Conservation (phyloP, 805 yeast genomes). For the Teunomyces gatunensis region DNA sequence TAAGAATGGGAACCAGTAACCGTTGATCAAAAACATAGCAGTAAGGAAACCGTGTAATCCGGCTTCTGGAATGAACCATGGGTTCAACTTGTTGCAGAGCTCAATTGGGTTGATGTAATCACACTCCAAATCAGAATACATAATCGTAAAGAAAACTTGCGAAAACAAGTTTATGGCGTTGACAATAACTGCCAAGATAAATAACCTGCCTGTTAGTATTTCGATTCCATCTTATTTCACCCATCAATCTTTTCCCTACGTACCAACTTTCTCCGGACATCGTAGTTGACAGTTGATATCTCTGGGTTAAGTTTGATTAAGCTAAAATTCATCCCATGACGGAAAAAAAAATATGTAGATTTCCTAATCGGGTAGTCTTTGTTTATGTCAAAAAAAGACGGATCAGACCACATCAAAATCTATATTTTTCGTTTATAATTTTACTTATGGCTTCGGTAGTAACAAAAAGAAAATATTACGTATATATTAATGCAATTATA, state of each 20-base stretch:
- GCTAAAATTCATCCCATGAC: slow-evolving; percentile 1
- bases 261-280: slow-evolving; percentile 32
- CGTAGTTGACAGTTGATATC: slow-evolving; percentile 2
- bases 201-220: slow-evolving; percentile 41
- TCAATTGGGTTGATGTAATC: slow-evolving; percentile 98
- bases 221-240: not conserved
- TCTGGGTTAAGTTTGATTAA: not conserved
- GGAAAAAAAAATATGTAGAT: not conserved
- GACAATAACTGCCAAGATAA: slow-evolving; percentile 73
- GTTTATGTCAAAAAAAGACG: not conserved
- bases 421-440: not conserved
- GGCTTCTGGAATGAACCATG: slow-evolving; percentile 88
- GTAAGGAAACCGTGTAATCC: slow-evolving; percentile 73
- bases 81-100: slow-evolving; percentile 88
- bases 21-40: slow-evolving; percentile 70
- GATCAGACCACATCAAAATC: not conserved
- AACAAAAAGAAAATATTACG: too few relatives aligned
- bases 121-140: slow-evolving; percentile 92
- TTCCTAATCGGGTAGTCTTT: slow-evolving; percentile 3
- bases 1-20: slow-evolving; percentile 88
- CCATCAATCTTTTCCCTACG: slow-evolving; percentile 8
- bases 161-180: slow-evolving; percentile 86
- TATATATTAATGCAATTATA: not conserved
- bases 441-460: not conserved
- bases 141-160: slow-evolving; percentile 92